phyloP scores from a whole-genome alignment of 2,329 filamentous ascomycete species.

The Penicillium sp. region DNA sequence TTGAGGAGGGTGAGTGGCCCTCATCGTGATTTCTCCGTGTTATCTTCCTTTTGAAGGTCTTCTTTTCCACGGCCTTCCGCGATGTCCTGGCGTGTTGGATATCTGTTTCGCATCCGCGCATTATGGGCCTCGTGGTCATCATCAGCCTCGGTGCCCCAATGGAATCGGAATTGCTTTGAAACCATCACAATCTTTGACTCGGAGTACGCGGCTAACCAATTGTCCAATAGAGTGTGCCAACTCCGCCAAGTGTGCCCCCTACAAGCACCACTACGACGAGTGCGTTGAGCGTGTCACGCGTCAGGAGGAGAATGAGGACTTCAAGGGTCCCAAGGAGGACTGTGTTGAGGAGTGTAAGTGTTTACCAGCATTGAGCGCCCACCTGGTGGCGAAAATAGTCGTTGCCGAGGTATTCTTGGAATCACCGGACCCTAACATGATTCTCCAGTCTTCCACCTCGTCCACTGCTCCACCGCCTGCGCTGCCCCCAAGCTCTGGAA shows the following conservation, averaged over 20 bases:
- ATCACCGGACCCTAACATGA: constrained; percentile 11
- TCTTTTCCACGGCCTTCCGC: background rate
- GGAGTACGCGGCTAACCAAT: constrained; percentile 5
- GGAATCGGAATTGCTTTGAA: constrained; percentile 11
- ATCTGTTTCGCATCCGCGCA: constrained; percentile 4
- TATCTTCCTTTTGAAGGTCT: no score
- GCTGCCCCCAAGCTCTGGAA: constrained; percentile 95
- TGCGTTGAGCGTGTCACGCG: constrained; percentile 88
- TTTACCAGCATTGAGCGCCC: background rate
- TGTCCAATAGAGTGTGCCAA: constrained; percentile 71
- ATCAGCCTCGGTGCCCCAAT: constrained; percentile 10
- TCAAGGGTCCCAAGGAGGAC: constrained; percentile 76
- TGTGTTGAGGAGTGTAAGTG: constrained; percentile 98
- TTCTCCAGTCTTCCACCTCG: constrained; percentile 89
- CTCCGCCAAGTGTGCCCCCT: constrained; percentile 74
- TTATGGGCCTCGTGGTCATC: constrained; percentile 3
- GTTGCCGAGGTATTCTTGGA: background rate
- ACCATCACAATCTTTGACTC: background rate
- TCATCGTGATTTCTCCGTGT: constrained; percentile 4
- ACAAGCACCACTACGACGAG: constrained; percentile 98
- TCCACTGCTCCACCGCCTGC: constrained; percentile 88
- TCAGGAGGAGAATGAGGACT: constrained; percentile 62
- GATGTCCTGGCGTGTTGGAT: background rate
- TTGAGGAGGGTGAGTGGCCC: constrained; percentile 78
- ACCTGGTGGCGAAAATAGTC: background rate